These are phyloP conservation scores for Bjerkandera adusta DNA, from an alignment of 1,284 basidiomycete species.

Conservation along the genomic window DNA sequence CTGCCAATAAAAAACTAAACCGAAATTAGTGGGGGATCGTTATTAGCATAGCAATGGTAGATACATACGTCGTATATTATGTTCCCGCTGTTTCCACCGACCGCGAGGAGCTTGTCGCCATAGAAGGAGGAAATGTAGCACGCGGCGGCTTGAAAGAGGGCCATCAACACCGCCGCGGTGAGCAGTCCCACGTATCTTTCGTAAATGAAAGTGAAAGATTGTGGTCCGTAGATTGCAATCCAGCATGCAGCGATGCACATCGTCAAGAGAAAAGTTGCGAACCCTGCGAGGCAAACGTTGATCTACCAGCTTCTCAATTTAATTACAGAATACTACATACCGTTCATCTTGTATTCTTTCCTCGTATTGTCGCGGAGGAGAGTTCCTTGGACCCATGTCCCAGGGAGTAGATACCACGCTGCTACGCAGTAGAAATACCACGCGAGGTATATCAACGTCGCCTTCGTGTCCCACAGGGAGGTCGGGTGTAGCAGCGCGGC, in stretches of 20 bases:
- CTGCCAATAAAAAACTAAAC: slow-evolving; percentile 95
- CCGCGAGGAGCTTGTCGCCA: slow-evolving; percentile 73
- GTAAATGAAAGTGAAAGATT: slow-evolving; percentile 86
- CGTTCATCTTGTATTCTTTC: slow-evolving; percentile 94
- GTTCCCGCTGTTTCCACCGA: slow-evolving; percentile 93
- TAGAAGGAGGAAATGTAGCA: slow-evolving; percentile 79
- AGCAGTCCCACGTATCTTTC: slow-evolving; percentile 90
- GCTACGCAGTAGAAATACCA: slow-evolving; percentile 91
- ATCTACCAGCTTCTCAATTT: background rate
- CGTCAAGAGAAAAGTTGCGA: slow-evolving; percentile 82
- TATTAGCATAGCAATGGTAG: background rate
- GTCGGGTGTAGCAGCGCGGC: slow-evolving; percentile 50
- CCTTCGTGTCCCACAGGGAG: slow-evolving; percentile 80
- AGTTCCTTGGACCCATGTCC: slow-evolving; percentile 81
- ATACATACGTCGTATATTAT: slow-evolving; percentile 84
- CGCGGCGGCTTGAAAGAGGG: slow-evolving; percentile 69
- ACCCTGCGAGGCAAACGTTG: slow-evolving; percentile 50
- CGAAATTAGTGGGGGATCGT: background rate
- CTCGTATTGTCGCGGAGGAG: slow-evolving; percentile 76
- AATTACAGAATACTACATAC: slow-evolving; percentile 40
- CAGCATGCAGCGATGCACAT: slow-evolving; percentile 68
- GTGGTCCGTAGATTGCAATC: slow-evolving; percentile 73
- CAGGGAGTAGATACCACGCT: slow-evolving; percentile 86
- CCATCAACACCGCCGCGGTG: slow-evolving; percentile 83
- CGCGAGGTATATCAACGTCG: slow-evolving; percentile 71